Base-by-base conservation (phyloP, 2,329 filamentous ascomycete genomes). In the Phaeomoniella chlamydospora region DNA sequence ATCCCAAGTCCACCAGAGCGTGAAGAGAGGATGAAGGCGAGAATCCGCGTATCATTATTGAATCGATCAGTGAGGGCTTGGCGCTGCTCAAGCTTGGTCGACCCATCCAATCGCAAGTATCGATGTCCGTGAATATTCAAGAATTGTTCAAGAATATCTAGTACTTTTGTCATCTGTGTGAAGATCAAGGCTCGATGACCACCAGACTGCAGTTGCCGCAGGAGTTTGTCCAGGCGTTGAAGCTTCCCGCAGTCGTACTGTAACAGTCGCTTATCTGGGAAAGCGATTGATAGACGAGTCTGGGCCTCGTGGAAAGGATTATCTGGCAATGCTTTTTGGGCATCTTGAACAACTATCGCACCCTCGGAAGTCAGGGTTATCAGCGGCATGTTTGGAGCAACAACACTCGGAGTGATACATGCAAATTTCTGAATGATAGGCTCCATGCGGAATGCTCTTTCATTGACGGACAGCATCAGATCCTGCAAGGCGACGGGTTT, bases 201-300 rank as follows among this genome's bases (percentile, higher is more conserved):
- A 29, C 85, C 86, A 2, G 82, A 74, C 58, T 96, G 87, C 5
- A 98, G 69, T 42, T 81, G 78, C 6, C 90, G 80, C 11, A 98
- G 70, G 2, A 98, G 70, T 41, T 78, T 78, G 50, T 92, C 90
- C 12, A 98, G 70, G 13, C 80, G 77, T 51, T 98, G 90, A 3
- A 98, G 72, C 57, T 98, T 98, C 47, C 90, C 90, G 51, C 90
- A 96, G 57, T 98, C 90, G 55, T 93, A 98, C 54, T 98, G 88
- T 1, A 98, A 65, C n/a, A 98, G 73, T 22, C 90, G 74, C 54
- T 87, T 94, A 55, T 98, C 90, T 0, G 92, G 90, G 53, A 98
- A 98, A 31, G 93, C 90, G 41, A 98, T 94, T 3, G 84, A 92
- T 12, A 92, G 68, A 15, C 86, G 80, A 71, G 94, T 90, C 13